phyloP scores from a whole-genome alignment of 345 rosid species.

The Pistacia atlantica region DNA sequence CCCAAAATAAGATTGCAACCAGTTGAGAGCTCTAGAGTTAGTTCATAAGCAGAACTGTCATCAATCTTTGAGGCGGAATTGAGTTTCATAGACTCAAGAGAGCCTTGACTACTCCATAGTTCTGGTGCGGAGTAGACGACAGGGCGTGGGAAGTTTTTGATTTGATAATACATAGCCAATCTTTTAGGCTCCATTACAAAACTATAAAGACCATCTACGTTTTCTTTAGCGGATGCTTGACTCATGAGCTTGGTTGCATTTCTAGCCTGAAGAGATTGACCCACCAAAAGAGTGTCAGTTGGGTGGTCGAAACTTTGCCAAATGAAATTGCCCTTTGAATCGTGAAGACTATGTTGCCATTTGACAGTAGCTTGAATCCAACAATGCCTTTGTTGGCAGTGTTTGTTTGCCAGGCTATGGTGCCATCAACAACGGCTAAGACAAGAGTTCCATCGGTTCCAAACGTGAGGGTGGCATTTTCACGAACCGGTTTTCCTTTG shows the following conservation, averaged over 20 bases:
- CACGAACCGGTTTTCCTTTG: constrained; percentile 57
- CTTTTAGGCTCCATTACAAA: constrained; percentile 49
- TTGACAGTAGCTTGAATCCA: constrained; percentile 40
- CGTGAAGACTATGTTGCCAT: constrained; percentile 39
- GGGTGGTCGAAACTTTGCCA: no score
- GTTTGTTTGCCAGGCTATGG: constrained; percentile 58
- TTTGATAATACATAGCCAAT: constrained; percentile 35
- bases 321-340: no score
- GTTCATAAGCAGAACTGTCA: constrained; percentile 25
- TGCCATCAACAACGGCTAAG: constrained; percentile 55
- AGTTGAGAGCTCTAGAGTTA: background rate
- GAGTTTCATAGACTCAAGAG: constrained; percentile 21
- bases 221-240: constrained; percentile 35
- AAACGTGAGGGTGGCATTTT: constrained; percentile 56
- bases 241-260: constrained; percentile 48
- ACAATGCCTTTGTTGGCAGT: constrained; percentile 58
- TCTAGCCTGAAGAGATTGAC: no score
- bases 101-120: background rate
- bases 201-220: constrained; percentile 54
- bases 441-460: constrained; percentile 57
- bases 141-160: constrained; percentile 30
- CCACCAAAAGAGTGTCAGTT: no score
- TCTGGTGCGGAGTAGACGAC: constrained; percentile 28
- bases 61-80: constrained; percentile 18
- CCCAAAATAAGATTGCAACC: background rate